A percentile compares a stretch with the other conserved stretches of the same genome.
Evolutionary conservation across 2,329 filamentous ascomycete genomes (phyloP).

Genomic region (Colletotrichum endophyticum): DNA sequence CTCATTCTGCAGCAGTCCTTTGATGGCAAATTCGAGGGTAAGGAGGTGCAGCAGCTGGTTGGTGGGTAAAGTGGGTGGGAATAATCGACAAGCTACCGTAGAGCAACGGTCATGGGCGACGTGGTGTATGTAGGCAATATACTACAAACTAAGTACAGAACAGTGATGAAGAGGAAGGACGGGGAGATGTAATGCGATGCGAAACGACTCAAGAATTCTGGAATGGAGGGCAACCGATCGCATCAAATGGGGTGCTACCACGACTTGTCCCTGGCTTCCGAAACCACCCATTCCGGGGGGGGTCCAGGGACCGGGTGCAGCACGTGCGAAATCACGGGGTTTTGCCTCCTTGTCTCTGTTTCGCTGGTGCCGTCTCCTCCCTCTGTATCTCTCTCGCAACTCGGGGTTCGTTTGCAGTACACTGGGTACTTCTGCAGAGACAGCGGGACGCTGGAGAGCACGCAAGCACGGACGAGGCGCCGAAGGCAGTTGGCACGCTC

Average conservation of each 20-base stretch:
- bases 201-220: slow-evolving; percentile 16
- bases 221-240: slow-evolving; percentile 20
- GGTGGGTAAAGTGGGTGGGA: neutral
- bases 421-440: neutral
- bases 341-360: neutral
- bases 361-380: neutral
- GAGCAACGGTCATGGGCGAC: slow-evolving; percentile 1
- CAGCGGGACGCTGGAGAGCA: neutral
- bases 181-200: slow-evolving; percentile 12
- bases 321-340: slow-evolving; percentile 19
- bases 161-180: slow-evolving; percentile 11
- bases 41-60: neutral
- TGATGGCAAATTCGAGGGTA: neutral
- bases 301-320: neutral
- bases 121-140: neutral
- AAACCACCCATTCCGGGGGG: slow-evolving; percentile 16
- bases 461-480: neutral
- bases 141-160: slow-evolving; percentile 3
- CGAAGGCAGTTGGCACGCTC: neutral
- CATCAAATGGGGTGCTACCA: slow-evolving; percentile 21
- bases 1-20: slow-evolving; percentile 46
- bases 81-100: neutral
- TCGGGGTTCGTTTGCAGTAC: slow-evolving; percentile 3
- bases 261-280: slow-evolving; percentile 20
- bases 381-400: neutral